phyloP scores from a whole-genome alignment of 1,284 basidiomycete species.

The Abortiporus biennis region DNA sequence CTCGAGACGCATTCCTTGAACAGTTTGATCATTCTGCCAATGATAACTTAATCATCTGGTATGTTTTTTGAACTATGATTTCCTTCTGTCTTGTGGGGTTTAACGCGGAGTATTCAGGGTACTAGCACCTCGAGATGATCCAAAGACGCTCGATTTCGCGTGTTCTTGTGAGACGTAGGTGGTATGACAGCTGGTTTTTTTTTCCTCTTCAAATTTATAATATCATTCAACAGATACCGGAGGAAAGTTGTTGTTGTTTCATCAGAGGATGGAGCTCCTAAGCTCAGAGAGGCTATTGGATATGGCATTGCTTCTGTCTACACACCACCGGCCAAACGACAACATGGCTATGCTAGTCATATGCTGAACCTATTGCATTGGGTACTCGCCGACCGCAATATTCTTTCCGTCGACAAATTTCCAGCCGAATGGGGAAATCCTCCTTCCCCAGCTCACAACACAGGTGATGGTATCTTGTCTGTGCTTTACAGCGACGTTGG shows the following conservation, averaged over 20 bases:
- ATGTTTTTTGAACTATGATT: conserved; percentile 2
- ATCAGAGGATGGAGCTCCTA: conserved; percentile 7
- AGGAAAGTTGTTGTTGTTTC: conserved; percentile 19
- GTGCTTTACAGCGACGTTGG: conserved; percentile 64
- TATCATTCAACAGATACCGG: conserved; percentile 19
- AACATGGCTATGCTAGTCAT: conserved; percentile 37
- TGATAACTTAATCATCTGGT: conserved; percentile 35
- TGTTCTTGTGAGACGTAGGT: conserved; percentile 42
- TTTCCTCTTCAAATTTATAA: not conserved
- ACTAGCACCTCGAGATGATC: conserved; percentile 32
- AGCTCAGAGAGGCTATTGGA: conserved; percentile 20
- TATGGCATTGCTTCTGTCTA: conserved; percentile 41
- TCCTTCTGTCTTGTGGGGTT: not conserved
- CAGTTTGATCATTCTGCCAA: conserved; percentile 28
- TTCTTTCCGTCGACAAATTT: conserved; percentile 26
- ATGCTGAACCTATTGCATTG: conserved; percentile 47
- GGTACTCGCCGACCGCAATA: conserved; percentile 27
- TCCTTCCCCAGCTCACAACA: conserved; percentile 17
- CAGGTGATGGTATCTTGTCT: conserved; percentile 36
- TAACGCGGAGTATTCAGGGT: conserved; percentile 28
- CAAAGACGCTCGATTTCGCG: conserved; percentile 33
- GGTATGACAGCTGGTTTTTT: not conserved
- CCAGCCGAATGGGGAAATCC: conserved; percentile 34
- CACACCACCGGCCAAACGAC: conserved; percentile 33
- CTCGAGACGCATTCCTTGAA: conserved; percentile 28